A percentile compares a stretch with the other conserved stretches of the same genome.
Evolutionary conservation across 345 rosid species (phyloP).

Genomic region (Populus davidiana): DNA sequence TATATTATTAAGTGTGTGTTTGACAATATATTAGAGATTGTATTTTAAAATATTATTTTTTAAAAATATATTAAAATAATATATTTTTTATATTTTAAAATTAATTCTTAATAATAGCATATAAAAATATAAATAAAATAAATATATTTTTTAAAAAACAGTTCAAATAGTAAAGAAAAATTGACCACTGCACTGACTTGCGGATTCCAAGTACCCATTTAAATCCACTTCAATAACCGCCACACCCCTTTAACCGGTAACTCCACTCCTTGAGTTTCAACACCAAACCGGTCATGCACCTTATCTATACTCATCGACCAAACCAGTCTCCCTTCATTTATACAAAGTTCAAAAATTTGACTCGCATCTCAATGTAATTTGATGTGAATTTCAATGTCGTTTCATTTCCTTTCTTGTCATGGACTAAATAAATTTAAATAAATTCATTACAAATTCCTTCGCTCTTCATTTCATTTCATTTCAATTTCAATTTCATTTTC

Average conservation of each 20-base stretch:
- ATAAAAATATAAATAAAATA: too few relatives aligned
- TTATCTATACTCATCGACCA: neutral
- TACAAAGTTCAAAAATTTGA: constrained; percentile 9
- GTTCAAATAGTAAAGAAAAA: neutral
- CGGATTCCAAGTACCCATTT: constrained; percentile 28
- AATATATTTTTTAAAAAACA: too few relatives aligned
- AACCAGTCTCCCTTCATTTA: constrained; percentile 11
- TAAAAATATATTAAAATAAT: too few relatives aligned
- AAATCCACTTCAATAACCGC: constrained; percentile 9
- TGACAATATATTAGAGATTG: accelerated
- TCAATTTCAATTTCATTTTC: constrained; percentile 17
- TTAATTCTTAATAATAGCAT: too few relatives aligned
- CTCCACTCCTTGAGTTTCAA: constrained; percentile 2
- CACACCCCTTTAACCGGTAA: constrained; percentile 7
- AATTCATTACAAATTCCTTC: neutral
- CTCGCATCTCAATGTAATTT: constrained; percentile 31
- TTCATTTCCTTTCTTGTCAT: neutral
- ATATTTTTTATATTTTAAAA: too few relatives aligned
- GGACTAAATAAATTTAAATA: neutral
- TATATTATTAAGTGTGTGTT: too few relatives aligned
- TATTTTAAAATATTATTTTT: too few relatives aligned
- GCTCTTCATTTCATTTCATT: constrained; percentile 10
- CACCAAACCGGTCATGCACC: constrained; percentile 2
- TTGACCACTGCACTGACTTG: constrained; percentile 19
- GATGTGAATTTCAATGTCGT: constrained; percentile 31